These are phyloP conservation scores for Coemansia umbellata DNA, from an alignment of 192 early-diverging fungal species.

Conservation along the genomic window DNA sequence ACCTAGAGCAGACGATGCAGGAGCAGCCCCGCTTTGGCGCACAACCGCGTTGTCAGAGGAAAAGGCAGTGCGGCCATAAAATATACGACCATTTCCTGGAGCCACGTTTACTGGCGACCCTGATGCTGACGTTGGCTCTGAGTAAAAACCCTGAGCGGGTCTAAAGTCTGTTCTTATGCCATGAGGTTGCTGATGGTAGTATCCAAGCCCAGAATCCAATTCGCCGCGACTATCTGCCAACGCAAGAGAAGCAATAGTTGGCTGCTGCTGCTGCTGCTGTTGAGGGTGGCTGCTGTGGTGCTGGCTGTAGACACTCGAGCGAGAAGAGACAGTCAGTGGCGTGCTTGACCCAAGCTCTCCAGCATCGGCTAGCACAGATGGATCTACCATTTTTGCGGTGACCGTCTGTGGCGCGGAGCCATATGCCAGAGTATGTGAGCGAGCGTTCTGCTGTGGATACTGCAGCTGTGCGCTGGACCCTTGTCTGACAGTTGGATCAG, in stretches of 20 bases:
- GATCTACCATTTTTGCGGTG: slow-evolving; percentile 41
- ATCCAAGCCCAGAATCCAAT: slow-evolving; percentile 34
- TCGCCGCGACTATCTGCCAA: slow-evolving; percentile 43
- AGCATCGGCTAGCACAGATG: slow-evolving; percentile 2
- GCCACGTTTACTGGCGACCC: slow-evolving; percentile 23
- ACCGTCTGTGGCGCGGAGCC: slow-evolving; percentile 22
- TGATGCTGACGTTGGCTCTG: slow-evolving; percentile 34
- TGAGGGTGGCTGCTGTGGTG: slow-evolving; percentile 2
- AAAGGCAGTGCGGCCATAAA: background rate
- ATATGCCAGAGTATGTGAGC: slow-evolving; percentile 2
- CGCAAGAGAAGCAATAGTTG: slow-evolving; percentile 37
- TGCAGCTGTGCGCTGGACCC: background rate
- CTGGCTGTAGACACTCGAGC: slow-evolving; percentile 5
- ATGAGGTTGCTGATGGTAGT: slow-evolving; percentile 19
- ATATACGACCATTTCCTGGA: slow-evolving; percentile 3
- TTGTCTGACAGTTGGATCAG: background rate
- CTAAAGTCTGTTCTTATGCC: slow-evolving; percentile 21
- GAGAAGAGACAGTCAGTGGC: background rate
- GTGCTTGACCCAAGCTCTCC: background rate
- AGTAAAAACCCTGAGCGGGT: slow-evolving; percentile 25
- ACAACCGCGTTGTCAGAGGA: slow-evolving; percentile 23
- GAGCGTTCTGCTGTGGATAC: background rate
- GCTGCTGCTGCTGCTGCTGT: slow-evolving; percentile 23
- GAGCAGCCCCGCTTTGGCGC: slow-evolving; percentile 3
- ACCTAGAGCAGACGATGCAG: slow-evolving; percentile 26